Base-by-base conservation (phyloP, 2,329 filamentous ascomycete species). In the Cyclaneusma minus region DNA sequence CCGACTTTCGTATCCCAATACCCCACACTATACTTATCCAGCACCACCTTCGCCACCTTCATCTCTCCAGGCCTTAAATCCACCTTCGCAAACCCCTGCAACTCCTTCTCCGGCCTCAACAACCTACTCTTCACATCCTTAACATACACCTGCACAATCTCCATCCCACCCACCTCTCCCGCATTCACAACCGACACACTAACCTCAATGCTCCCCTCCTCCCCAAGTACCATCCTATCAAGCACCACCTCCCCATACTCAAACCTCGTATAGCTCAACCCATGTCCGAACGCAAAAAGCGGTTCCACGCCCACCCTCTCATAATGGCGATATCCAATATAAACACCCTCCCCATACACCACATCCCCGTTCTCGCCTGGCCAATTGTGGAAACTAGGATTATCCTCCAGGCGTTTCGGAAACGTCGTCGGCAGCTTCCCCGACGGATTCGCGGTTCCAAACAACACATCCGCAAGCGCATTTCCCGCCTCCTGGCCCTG, bases 251-350 rank as follows among this genome's bases (percentile, higher is more conserved):
- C 52, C 9, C 68, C 68, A 41, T 79, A 75, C 24, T 62, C 58
- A 44, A 83, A 83, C 0, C 54, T 63, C 0, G 76, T 81, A 47
- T 83, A 84, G 0, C 72, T 77, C 6, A 83, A 58, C 2, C 78
- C 77, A 44, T 80, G 74, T 7, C 78, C 78, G 36, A 83, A 83
- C 15, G 73, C 60, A 50, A 81, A 83, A 0, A 77, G 56, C 0
- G 72, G 70, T 4, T 58, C 51, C 25, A 73, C 60, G 14, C 57
- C 56, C 8, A 58, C 52, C 12, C 64, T 64, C 40, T 84, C 76
- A 47, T 79, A 82, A 49, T 79, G 72, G 11, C 68, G 55, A 50
- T 84, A 83, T 3, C 78, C 78, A 29, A 83, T 65, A 49, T 71
- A 79, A 8, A 83, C 51, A 9, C 73, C 76, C 47, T 84, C 78